phyloP scores from a whole-genome alignment of 78 protist species.

The Dictyostelium purpureum region DNA sequence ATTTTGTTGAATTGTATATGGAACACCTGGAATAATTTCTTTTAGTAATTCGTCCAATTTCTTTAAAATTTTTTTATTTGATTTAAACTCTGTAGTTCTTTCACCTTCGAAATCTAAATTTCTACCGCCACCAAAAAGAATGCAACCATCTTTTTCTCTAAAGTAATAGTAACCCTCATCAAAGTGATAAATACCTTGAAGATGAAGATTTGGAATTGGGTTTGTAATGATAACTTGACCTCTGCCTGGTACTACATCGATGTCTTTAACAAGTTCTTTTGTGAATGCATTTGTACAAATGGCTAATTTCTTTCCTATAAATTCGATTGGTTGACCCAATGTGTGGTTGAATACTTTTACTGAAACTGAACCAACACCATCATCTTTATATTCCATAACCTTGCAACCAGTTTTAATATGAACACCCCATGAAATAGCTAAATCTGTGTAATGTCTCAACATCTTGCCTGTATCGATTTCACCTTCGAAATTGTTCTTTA shows the following conservation, averaged over 20 bases:
- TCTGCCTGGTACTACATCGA: conserved; percentile 25
- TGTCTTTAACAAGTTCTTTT: background rate
- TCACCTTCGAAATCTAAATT: conserved; percentile 31
- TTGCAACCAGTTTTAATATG: background rate
- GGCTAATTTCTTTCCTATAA: background rate
- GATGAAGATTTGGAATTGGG: background rate
- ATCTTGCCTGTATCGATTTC: conserved; percentile 34
- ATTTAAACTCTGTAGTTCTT: conserved; percentile 1
- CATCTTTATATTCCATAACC: background rate
- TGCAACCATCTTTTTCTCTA: conserved; percentile 16
- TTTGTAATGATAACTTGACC: conserved; percentile 15
- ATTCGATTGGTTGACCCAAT: background rate
- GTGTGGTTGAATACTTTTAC: background rate
- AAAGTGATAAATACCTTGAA: conserved; percentile 39
- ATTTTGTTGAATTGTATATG: background rate
- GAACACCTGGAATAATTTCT: background rate
- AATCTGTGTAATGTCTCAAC: background rate
- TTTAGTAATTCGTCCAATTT: background rate
- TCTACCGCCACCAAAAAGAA: conserved; percentile 58
- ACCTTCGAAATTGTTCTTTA: conserved; percentile 24
- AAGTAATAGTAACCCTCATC: conserved; percentile 45
- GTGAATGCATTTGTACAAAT: conserved; percentile 57
- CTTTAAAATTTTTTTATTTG: conserved; percentile 6
- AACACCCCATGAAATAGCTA: background rate
- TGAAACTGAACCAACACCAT: background rate